These are phyloP conservation scores for Termitomyces bulborhizus DNA, from an alignment of 768 basidiomycete genomes.

Conservation along the genomic window DNA sequence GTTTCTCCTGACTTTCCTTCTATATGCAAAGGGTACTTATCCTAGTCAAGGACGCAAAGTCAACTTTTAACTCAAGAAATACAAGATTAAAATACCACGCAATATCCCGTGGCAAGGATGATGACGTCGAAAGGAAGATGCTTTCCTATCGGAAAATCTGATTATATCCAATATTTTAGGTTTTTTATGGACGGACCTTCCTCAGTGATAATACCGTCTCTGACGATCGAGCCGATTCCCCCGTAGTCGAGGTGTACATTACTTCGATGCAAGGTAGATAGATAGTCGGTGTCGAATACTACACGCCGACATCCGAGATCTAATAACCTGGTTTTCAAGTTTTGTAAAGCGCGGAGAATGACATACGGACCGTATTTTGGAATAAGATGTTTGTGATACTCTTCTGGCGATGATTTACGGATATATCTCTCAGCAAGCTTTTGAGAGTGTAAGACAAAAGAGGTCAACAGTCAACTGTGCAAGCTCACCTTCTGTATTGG, in stretches of 20 bases:
- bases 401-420: slow-evolving; percentile 31
- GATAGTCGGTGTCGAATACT: slow-evolving; percentile 42
- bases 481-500: slow-evolving; percentile 1
- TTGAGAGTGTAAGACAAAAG: not conserved
- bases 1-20: slow-evolving; percentile 23
- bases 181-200: slow-evolving; percentile 21
- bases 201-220: slow-evolving; percentile 36
- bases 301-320: slow-evolving; percentile 51
- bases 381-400: slow-evolving; percentile 37
- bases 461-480: not conserved
- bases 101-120: slow-evolving; percentile 33
- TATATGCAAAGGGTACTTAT: slow-evolving; percentile 27
- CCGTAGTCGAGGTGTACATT: slow-evolving; percentile 42
- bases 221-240: slow-evolving; percentile 30
- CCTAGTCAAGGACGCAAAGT: slow-evolving; percentile 16
- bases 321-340: slow-evolving; percentile 11
- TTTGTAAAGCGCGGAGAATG: not conserved
- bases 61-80: not conserved
- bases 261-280: slow-evolving; percentile 34
- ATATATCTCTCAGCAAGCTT: slow-evolving; percentile 28
- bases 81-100: slow-evolving; percentile 15
- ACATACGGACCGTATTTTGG: slow-evolving; percentile 39
- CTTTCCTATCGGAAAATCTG: slow-evolving; percentile 21
- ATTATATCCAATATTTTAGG: not conserved
- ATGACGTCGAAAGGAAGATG: slow-evolving; percentile 30